Evolutionary conservation across 2,329 filamentous ascomycete genomes (phyloP).

Genomic region (Beauveria pseudobassiana): DNA sequence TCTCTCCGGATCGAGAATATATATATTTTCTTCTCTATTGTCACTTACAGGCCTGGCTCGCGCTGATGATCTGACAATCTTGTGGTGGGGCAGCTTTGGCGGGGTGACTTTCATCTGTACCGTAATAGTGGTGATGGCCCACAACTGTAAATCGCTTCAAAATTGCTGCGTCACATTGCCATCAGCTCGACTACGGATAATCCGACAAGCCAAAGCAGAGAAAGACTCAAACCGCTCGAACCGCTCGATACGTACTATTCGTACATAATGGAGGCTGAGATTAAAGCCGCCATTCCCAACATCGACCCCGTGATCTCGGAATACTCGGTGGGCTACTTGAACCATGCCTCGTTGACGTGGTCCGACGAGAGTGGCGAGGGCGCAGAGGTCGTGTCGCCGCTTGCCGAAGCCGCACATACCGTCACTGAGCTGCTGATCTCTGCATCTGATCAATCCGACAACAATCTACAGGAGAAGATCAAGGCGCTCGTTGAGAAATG

Average conservation of each 20-base stretch:
- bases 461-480: conserved; percentile 68
- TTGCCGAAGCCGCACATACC: conserved; percentile 74
- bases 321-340: conserved; percentile 90
- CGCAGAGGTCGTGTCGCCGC: conserved; percentile 52
- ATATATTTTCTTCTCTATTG: no score
- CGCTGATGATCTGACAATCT: no score
- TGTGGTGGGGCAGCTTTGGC: not conserved
- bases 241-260: not conserved
- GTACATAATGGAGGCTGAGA: conserved; percentile 72
- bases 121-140: not conserved
- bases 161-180: conserved; percentile 2
- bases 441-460: conserved; percentile 73
- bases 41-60: no score
- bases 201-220: not conserved
- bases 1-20: no score
- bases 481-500: conserved; percentile 82
- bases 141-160: conserved; percentile 9
- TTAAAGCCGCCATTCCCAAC: conserved; percentile 73
- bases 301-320: conserved; percentile 85
- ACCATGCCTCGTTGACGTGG: conserved; percentile 83
- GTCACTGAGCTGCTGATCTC: conserved; percentile 88
- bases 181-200: not conserved
- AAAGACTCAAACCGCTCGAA: not conserved
- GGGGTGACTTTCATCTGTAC: conserved; percentile 2
- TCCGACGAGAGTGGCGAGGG: conserved; percentile 60